A percentile compares a stretch with the other conserved stretches of the same genome.
phyloP scores from a whole-genome alignment of 768 basidiomycete genomes.

The Grammothele lineata region DNA sequence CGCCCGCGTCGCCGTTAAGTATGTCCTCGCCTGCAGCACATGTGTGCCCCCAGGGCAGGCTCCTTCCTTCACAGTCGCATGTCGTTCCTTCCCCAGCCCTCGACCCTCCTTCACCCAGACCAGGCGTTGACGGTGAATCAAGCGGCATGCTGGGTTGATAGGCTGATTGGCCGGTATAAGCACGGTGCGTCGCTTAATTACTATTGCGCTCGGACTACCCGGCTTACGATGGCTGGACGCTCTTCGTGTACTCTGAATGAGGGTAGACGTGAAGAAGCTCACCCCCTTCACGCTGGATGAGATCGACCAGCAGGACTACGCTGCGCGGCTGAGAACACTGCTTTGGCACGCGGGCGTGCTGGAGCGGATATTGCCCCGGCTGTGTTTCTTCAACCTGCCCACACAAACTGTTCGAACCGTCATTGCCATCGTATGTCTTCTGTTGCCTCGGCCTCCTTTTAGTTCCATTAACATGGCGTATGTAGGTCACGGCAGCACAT shows the following conservation, averaged over 20 bases:
- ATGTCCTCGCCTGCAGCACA: not conserved
- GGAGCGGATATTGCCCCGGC: not conserved
- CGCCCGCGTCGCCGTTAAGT: conserved; percentile 6
- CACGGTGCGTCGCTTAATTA: conserved; percentile 6
- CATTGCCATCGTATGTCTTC: too few species aligned
- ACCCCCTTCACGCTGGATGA: not conserved
- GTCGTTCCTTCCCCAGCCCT: not conserved
- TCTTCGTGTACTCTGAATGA: too few species aligned
- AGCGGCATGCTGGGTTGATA: conserved; percentile 5
- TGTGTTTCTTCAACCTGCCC: not conserved
- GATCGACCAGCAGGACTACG: not conserved
- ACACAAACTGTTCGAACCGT: too few species aligned
- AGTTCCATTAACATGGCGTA: too few species aligned
- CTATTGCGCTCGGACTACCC: too few species aligned
- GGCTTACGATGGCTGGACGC: too few species aligned
- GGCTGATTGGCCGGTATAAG: not conserved
- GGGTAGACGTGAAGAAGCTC: too few species aligned
- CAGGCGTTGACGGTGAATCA: conserved; percentile 10
- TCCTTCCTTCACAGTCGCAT: conserved; percentile 12
- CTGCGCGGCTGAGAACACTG: not conserved
- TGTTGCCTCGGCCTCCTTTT: too few species aligned
- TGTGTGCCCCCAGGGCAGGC: conserved; percentile 6
- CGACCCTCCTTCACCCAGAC: conserved; percentile 2
- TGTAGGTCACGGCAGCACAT: too few species aligned
- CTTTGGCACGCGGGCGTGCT: conserved; percentile 8